A percentile compares a stretch with the other conserved stretches of the same genome.
Evolutionary conservation across 805 yeast genomes (phyloP).

Genomic region (Torulaspora maleeae): DNA sequence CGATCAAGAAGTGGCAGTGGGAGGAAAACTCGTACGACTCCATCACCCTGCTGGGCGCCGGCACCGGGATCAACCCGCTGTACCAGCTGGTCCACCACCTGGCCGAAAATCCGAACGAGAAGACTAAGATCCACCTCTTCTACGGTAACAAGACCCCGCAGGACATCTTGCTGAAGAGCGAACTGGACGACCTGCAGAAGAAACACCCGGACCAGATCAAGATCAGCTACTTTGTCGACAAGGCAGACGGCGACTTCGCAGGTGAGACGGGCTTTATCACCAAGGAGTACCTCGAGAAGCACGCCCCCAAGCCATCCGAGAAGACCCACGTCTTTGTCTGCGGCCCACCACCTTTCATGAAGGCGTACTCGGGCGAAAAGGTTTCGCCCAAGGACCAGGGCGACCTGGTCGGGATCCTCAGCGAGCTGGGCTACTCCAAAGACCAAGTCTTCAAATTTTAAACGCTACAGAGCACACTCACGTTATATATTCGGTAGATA

Average conservation of each 20-base stretch:
- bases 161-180: constrained; percentile 79
- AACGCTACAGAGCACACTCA: constrained; percentile 5
- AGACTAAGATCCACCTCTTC: constrained; percentile 77
- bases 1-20: constrained; percentile 88
- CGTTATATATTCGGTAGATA: constrained; percentile 12
- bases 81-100: constrained; percentile 79
- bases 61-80: constrained; percentile 94
- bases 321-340: constrained; percentile 79
- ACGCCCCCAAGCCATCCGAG: constrained; percentile 63
- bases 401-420: constrained; percentile 80
- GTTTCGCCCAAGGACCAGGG: constrained; percentile 89
- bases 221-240: constrained; percentile 76
- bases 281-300: constrained; percentile 60
- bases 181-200: constrained; percentile 54
- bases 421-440: constrained; percentile 82
- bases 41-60: constrained; percentile 87
- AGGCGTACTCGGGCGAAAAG: constrained; percentile 83
- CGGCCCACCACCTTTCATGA: constrained; percentile 92
- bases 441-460: constrained; percentile 88
- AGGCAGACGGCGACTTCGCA: constrained; percentile 43
- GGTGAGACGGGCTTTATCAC: constrained; percentile 73
- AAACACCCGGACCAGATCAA: constrained; percentile 74
- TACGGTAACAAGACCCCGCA: constrained; percentile 73
- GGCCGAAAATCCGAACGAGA: constrained; percentile 74
- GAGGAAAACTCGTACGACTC: constrained; percentile 75